Conservation (phyloP, 2,329 filamentous ascomycete genomes). For the Thelonectria blattea region DNA sequence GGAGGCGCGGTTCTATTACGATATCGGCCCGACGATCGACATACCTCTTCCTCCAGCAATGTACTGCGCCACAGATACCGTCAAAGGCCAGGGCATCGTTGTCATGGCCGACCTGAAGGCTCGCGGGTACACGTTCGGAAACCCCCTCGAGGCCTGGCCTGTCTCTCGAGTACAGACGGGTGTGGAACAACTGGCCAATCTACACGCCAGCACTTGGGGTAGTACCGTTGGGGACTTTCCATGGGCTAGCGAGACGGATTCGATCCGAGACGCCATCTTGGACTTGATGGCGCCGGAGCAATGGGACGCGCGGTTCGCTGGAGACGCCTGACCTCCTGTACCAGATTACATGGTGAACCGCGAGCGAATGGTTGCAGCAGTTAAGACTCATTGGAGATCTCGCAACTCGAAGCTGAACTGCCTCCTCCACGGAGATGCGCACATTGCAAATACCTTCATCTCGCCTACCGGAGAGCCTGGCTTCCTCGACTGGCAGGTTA, state of each 20-base stretch:
- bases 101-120: constrained; percentile 10
- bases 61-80: constrained; percentile 3
- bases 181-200: constrained; percentile 15
- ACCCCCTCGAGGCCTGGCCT: constrained; percentile 13
- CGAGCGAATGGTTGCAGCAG: neutral
- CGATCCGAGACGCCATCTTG: constrained; percentile 5
- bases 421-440: constrained; percentile 15
- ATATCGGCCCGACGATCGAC: neutral
- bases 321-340: constrained; percentile 6
- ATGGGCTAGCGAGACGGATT: neutral
- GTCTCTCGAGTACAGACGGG: neutral
- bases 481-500: constrained; percentile 23
- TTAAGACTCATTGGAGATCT: constrained; percentile 6
- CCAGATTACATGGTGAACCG: constrained; percentile 2
- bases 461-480: constrained; percentile 12
- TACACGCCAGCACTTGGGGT: constrained; percentile 23
- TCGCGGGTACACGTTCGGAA: constrained; percentile 11
- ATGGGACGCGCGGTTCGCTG: constrained; percentile 14
- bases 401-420: constrained; percentile 9
- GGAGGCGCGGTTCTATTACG: constrained; percentile 22
- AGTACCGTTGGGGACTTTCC: neutral
- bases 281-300: neutral
- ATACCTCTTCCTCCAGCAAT: constrained; percentile 5
- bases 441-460: constrained; percentile 18
- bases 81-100: constrained; percentile 10